Base-by-base conservation (phyloP, 805 yeast genomes). In the Yarrowia deformans region DNA sequence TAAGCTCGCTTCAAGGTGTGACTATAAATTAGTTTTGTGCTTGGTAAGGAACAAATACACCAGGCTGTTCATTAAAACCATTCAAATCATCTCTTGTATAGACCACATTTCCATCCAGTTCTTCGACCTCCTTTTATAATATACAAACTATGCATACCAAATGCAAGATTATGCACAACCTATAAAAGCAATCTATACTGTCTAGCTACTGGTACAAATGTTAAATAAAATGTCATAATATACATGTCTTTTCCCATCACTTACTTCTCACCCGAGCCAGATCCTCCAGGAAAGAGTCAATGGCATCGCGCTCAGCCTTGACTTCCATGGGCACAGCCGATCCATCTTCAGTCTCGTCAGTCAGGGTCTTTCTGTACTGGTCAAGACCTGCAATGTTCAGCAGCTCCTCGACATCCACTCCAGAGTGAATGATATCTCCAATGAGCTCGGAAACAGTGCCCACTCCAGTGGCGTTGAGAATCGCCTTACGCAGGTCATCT, bases 401-500 rank as follows among this genome's bases (percentile, higher is more conserved):
- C 37, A 63, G 39, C 56, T 63, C 68, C 48, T 63, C 68, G 6
- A 63, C 56, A 23, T 63, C 68, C 3, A 63, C 56, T 1, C 68
- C 68, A 23, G 68, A 63, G 12, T 40, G 29, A 7, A 49, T 69
- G 19, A 72, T 64, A n/a, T 70, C 64, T n/a, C 71, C 69, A 50
- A 73, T 69, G 14, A 73, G 55, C 60, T 72, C 69, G 16, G 70
- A 42, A 10, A 71, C 69, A 10, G 72, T 67, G 14, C 67, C 60
- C 14, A 69, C 49, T 1, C 74, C 73, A 18, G 72, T 72, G 19
- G 72, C 70, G 14, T 45, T 60, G 34, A 70, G 54, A 35, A 71
- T 66, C 8, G 85, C 85, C 42, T 81, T 82, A 68, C 86, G 77
- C 23, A 84, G 72, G 70, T 83, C 85, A 6, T 82, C 79, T 73